Conservation (phyloP, 202 grass and related monocot genomes). For the Musa balbisiana region DNA sequence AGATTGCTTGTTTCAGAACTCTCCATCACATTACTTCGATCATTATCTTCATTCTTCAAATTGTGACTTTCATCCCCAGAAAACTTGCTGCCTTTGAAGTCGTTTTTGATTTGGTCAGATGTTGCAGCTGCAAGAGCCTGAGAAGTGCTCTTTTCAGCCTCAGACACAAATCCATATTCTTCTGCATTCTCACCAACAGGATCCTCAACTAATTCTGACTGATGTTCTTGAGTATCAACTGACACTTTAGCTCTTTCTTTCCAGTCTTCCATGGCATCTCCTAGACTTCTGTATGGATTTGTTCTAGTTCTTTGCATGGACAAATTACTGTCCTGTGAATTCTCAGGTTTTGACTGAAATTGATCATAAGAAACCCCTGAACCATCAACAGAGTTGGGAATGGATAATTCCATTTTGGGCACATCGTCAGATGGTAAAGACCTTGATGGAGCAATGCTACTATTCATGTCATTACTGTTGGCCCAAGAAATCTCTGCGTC, state of each 20-base stretch:
- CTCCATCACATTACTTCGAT: constrained; percentile 33
- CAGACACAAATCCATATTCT: constrained; percentile 67
- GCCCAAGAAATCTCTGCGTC: constrained; percentile 57
- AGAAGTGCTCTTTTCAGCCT: constrained; percentile 74
- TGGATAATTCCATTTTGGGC: constrained; percentile 55
- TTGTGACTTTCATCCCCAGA: constrained; percentile 44
- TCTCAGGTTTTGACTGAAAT: constrained; percentile 39
- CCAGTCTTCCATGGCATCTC: constrained; percentile 84
- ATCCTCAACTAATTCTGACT: constrained; percentile 40
- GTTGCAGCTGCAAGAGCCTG: constrained; percentile 81
- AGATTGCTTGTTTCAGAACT: constrained; percentile 40
- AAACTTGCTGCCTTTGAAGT: constrained; percentile 39
- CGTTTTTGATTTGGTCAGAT: constrained; percentile 56
- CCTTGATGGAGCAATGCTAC: constrained; percentile 51
- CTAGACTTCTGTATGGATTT: constrained; percentile 88
- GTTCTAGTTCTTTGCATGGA: constrained; percentile 46
- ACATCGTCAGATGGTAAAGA: constrained; percentile 58
- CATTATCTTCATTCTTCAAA: constrained; percentile 36
- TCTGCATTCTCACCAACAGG: constrained; percentile 56
- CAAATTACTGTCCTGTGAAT: constrained; percentile 40
- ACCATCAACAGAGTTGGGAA: constrained; percentile 53
- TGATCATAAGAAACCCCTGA: constrained; percentile 50
- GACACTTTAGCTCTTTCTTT: constrained; percentile 85
- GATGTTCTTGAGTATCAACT: constrained; percentile 60
- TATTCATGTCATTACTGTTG: constrained; percentile 55